phyloP scores from a whole-genome alignment of 495 filamentous ascomycete species.

The Tuber aestivum region DNA sequence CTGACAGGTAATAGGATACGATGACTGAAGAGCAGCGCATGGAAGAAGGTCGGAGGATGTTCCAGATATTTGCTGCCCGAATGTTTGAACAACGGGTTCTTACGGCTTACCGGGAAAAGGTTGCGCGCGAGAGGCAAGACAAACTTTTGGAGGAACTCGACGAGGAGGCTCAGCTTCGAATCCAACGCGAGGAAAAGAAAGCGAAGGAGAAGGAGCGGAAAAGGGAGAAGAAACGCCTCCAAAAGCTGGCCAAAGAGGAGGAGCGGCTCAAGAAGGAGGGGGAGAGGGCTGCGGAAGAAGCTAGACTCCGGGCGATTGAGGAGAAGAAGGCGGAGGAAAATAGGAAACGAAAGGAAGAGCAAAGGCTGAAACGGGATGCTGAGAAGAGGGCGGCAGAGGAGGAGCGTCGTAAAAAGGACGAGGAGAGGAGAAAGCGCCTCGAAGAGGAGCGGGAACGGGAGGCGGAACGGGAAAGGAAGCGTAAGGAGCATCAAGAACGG shows the following conservation, averaged over 20 bases:
- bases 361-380: slow-evolving; percentile 73
- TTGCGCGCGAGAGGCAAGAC: slow-evolving; percentile 81
- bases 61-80: slow-evolving; percentile 96
- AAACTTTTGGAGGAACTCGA: slow-evolving; percentile 87
- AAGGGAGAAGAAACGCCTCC: slow-evolving; percentile 79
- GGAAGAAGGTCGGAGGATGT: slow-evolving; percentile 98
- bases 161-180: slow-evolving; percentile 68
- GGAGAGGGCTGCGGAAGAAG: slow-evolving; percentile 87
- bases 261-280: slow-evolving; percentile 80
- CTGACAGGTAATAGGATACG: slow-evolving; percentile 61
- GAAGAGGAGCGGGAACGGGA: slow-evolving; percentile 78
- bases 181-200: slow-evolving; percentile 82
- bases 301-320: slow-evolving; percentile 66
- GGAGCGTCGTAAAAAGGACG: slow-evolving; percentile 83
- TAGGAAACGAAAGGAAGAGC: slow-evolving; percentile 73
- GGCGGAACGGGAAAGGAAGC: slow-evolving; percentile 66
- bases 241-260: slow-evolving; percentile 81
- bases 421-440: slow-evolving; percentile 82
- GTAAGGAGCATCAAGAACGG: slow-evolving; percentile 76
- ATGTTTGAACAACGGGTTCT: slow-evolving; percentile 99
- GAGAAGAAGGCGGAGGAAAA: slow-evolving; percentile 76
- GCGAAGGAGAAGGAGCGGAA: slow-evolving; percentile 86
- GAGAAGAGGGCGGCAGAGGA: slow-evolving; percentile 92
- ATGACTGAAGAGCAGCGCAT: slow-evolving; percentile 98
- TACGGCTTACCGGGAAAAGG: slow-evolving; percentile 94